phyloP scores from a whole-genome alignment of 768 basidiomycete genomes.

The Xerocomus brunneocitrinus region DNA sequence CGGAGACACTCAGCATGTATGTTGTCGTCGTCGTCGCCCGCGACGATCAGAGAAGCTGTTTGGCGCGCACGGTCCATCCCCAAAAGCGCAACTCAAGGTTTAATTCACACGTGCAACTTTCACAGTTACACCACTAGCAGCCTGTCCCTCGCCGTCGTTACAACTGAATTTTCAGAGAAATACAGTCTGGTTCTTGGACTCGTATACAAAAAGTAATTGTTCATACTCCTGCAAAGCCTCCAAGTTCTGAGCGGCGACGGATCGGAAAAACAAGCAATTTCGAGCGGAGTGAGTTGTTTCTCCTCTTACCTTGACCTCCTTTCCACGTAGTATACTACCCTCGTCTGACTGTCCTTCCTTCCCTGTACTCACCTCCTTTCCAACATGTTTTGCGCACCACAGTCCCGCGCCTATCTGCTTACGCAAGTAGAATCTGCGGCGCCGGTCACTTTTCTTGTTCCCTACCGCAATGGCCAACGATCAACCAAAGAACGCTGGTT shows the following conservation, averaged over 20 bases:
- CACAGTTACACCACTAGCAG: conserved; percentile 25
- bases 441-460: conserved; percentile 27
- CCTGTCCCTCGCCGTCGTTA: conserved; percentile 5
- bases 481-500: conserved; percentile 31
- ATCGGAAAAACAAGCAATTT: conserved; percentile 36
- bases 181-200: conserved; percentile 2
- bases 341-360: conserved; percentile 4
- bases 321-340: background rate
- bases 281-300: conserved; percentile 33
- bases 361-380: conserved; percentile 7
- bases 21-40: conserved; percentile 19
- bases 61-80: conserved; percentile 25
- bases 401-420: conserved; percentile 29
- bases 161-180: conserved; percentile 10
- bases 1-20: background rate
- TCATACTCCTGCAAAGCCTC: background rate
- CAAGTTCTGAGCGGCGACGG: conserved; percentile 35
- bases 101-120: conserved; percentile 31
- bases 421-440: conserved; percentile 26
- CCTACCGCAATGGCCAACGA: conserved; percentile 28
- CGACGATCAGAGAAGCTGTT: conserved; percentile 9
- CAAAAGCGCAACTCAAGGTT: conserved; percentile 27
- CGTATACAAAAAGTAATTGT: conserved; percentile 8
- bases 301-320: conserved; percentile 1
- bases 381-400: conserved; percentile 18